Base-by-base conservation (phyloP, 306 rosid species). In the Medicago ruthenica region DNA sequence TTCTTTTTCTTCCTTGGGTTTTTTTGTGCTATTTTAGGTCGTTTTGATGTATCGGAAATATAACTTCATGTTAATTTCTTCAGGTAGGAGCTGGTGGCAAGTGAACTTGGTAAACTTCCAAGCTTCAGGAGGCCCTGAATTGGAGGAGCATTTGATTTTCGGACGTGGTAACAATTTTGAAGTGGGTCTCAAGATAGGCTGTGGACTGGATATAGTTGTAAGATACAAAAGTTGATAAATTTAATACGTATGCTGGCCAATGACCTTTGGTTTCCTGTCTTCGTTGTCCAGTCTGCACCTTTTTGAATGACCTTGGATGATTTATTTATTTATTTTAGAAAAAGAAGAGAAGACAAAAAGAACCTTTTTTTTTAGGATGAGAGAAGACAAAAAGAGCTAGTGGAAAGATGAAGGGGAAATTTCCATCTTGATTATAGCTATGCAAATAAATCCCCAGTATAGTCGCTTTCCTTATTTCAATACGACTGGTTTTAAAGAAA, bases 41-140 rank as follows among this genome's bases (percentile, higher is more conserved):
- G 16, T 54, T 73, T 48, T 36, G 59, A 17, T 75, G 11, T 45
- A 71, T 53, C 40, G 58, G 72, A 62, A 17, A 60, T 74, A 14
- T 58, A 22, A 76, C 39, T 50, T 62, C 50, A 18, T 76, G 9
- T 24, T n/a, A 59, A 36, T 60, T 72, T 76, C 66, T 34, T 18
- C 77, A 72, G 74, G 74, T 67, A 27, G n/a, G 22, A 51, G 60
- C 27, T 67, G 73, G 54, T 76, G 63, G 63, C 22, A 42, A 59
- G 50, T 42, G 24, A 53, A 42, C 82, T 48, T 45, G 18, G 16
- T 27, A 24, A 9, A 24, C 17, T 60, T 6, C 39, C 65, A 59
- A 59, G 37, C 39, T 24, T 60, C 66, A 60, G 66, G 18, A 60
- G 6, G 66, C 41, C 18, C 11, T 13, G 66, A 18, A 60, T 60